These are phyloP conservation scores for Globisporangium spinosum DNA, from an alignment of 352 stramenopile species.

Conservation along the genomic window DNA sequence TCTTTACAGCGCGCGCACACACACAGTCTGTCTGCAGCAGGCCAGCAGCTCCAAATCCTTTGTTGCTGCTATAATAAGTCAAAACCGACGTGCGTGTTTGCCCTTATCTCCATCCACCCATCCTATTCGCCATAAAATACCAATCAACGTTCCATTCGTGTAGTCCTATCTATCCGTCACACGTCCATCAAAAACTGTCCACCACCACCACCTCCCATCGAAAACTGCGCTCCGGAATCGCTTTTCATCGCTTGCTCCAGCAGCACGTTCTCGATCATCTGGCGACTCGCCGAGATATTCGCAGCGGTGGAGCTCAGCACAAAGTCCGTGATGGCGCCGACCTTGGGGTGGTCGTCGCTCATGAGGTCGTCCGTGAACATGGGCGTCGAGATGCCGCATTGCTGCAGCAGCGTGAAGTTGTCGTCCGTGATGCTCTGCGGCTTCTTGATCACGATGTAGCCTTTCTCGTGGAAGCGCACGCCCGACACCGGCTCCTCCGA, in stretches of 20 bases:
- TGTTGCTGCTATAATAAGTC: too few relatives aligned
- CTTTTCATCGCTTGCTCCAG: slow-evolving; percentile 17
- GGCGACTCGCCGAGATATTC: slow-evolving; percentile 33
- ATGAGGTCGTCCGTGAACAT: slow-evolving; percentile 31
- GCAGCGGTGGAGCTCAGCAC: slow-evolving; percentile 30
- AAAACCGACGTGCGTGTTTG: background rate
- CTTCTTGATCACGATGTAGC: slow-evolving; percentile 53
- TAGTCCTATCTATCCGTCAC: background rate
- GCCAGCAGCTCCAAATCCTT: background rate
- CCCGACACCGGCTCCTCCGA: slow-evolving; percentile 31
- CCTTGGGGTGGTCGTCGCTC: slow-evolving; percentile 21
- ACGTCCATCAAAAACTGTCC: background rate
- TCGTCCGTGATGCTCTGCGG: slow-evolving; percentile 30
- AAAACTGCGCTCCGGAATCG: background rate
- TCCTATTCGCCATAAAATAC: background rate
- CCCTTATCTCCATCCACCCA: background rate
- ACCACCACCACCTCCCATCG: background rate
- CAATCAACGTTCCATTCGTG: background rate
- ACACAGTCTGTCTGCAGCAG: too few relatives aligned
- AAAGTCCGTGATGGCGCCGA: slow-evolving; percentile 40
- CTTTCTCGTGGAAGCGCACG: slow-evolving; percentile 40
- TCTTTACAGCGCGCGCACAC: too few relatives aligned
- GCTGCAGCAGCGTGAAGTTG: slow-evolving; percentile 39
- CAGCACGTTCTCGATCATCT: slow-evolving; percentile 55
- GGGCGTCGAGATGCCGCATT: slow-evolving; percentile 41